Base-by-base conservation (phyloP, 192 early-diverging fungal species). In the Gryganskiella cystojenkinii region DNA sequence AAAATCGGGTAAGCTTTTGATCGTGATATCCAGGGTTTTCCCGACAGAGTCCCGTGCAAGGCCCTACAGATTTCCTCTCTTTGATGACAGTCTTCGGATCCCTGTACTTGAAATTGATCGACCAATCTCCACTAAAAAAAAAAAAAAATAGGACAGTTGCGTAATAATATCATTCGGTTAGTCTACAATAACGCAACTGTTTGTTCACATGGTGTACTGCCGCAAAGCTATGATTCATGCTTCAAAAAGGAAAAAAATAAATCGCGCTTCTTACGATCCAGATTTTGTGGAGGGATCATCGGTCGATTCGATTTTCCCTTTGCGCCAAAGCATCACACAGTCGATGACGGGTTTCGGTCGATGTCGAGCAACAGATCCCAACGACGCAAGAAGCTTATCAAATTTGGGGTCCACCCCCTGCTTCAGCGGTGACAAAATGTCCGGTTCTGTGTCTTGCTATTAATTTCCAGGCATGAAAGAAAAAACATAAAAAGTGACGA, bases 271-370 rank as follows among this genome's bases (percentile, higher is more conserved):
- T 61, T 72, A 79, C 76, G 80, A 64, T n/a, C 64, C 30, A 33
- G 68, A 64, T 19, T 71, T 63, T 14, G 74, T 62, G 14, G 79
- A 49, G 17, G 37, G 44, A 43, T 84, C 84, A n/a, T 86, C 82
- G 4, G 73, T 31, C 34, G 81, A 80, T 27, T 90, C 89, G 11
- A 84, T 90, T 49, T 89, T 89, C 9, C 62, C 71, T 70, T 92
- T 92, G 49, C 92, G 86, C 93, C 93, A 95, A 6, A 85, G 82
- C 82, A 95, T 84, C 13, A 95, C 82, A 35, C 89, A 72, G 73
- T 94, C 93, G 31, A 94, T 94, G 35, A 98, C 92, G 3, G 93
- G 86, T 28, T 91, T 93, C 19, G 96, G 96, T 64, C 92, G 92
- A 61, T 94, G 92, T 35, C 91, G 86, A 3, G 95, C 93, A 35